Evolutionary conservation across 2,329 filamentous ascomycete genomes (phyloP).

Genomic region (Trichophyton mentagrophytes): DNA sequence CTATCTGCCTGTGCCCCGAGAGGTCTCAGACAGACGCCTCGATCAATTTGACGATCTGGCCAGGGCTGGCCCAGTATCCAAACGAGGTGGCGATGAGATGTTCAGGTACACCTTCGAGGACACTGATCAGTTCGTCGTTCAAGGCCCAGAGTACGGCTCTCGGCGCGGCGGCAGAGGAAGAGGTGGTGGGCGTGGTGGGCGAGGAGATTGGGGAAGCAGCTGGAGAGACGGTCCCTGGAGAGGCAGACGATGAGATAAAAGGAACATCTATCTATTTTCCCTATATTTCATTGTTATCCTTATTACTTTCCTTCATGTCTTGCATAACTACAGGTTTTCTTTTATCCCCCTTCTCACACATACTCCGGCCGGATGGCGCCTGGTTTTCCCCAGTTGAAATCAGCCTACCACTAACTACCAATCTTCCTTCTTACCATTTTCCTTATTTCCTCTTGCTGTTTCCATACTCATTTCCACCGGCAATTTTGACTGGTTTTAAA

Average conservation of each 20-base stretch:
- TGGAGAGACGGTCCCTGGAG: slow-evolving; percentile 14
- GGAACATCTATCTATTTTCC: not conserved
- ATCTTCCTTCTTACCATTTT: not conserved
- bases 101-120: slow-evolving; percentile 64
- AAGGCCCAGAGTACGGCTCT: slow-evolving; percentile 51
- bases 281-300: not conserved
- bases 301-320: not conserved
- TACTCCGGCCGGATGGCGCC: not conserved
- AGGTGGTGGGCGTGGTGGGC: slow-evolving; percentile 19
- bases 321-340: not conserved
- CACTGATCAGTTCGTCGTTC: slow-evolving; percentile 53
- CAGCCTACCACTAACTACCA: not conserved
- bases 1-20: slow-evolving; percentile 51
- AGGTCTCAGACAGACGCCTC: slow-evolving; percentile 52
- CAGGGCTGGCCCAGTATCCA: slow-evolving; percentile 26
- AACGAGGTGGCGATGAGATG: slow-evolving; percentile 40
- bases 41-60: slow-evolving; percentile 42
- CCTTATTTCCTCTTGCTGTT: not conserved
- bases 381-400: not conserved
- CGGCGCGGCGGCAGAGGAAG: slow-evolving; percentile 27
- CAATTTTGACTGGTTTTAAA: not conserved
- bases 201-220: slow-evolving; percentile 14
- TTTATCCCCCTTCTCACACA: not conserved
- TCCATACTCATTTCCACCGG: not conserved
- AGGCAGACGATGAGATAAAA: slow-evolving; percentile 9